Evolutionary conservation across 306 rosid species (phyloP), one percentile per base, ranked within the genome.

Genomic region (Cercis canadensis): DNA sequence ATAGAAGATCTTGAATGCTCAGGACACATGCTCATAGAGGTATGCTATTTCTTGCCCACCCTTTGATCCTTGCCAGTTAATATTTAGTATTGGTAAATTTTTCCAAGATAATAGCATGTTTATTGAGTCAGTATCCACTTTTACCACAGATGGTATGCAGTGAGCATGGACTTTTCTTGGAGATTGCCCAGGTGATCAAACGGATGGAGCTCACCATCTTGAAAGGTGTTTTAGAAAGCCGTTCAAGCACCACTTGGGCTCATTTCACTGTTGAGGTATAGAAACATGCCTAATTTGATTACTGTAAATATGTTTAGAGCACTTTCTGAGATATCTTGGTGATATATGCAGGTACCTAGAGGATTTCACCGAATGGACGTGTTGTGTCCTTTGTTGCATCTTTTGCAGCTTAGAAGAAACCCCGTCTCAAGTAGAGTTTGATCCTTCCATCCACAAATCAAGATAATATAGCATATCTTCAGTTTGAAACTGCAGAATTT

Each of bases 291-390:
- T 62, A 54, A 29, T 49, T 46, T 39, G 36, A 5, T 34, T 65
- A n/a, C 31, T 44, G 12, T 31, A 69, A 16, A 11, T 58, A 52
- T 47, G 3, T 24, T 24, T 24, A 24, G 29, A 24, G 1, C 29
- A 49, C 7, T n/a, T 61, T 8, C 57, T 41, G 34, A 68, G 47
- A 12, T 18, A 57, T 36, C 13, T 44, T 15, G 15, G 18, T 33
- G 24, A 13, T 55, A 29, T 56, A 32, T 62, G 71, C 84, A 94
- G 98, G 92, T 76, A 72, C 85, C 92, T 8, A 86, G 86, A 75
- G 96, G 98, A 3, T 90, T 94, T 57, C 96, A 88, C 82, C 87
- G 97, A 57, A 86, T 86, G 95, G 96, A 94, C 60, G 65, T 94
- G 41, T 82, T 90, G 61, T 89, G 96, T 80, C 97, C 96, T 33